phyloP scores from a whole-genome alignment of 345 rosid species.

The Eucalyptus coolabah region DNA sequence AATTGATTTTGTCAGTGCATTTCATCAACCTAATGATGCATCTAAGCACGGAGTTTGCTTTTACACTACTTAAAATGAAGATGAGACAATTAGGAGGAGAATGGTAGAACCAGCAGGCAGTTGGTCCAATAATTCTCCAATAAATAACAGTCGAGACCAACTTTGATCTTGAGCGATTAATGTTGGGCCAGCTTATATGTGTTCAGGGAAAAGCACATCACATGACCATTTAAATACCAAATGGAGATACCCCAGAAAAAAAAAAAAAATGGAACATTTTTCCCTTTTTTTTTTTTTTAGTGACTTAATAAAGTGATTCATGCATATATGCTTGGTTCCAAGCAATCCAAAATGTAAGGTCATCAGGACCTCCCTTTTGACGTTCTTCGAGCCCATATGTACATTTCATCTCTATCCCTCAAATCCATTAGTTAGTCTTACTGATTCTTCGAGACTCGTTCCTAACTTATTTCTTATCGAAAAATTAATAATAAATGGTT shows the following conservation, averaged over 20 bases:
- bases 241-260: background rate
- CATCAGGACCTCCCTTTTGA: background rate
- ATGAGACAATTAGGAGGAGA: background rate
- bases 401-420: background rate
- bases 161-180: background rate
- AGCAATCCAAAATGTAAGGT: background rate
- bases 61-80: background rate
- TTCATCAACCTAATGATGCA: background rate
- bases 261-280: background rate
- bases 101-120: background rate
- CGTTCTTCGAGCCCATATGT: background rate
- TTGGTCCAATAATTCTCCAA: background rate
- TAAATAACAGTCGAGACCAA: background rate
- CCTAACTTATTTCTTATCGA: background rate
- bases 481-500: background rate
- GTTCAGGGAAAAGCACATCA: background rate
- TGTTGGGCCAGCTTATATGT: background rate
- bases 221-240: background rate
- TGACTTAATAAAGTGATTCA: background rate
- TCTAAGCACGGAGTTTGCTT: background rate
- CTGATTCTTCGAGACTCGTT: background rate
- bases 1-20: background rate
- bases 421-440: background rate
- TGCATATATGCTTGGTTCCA: background rate
- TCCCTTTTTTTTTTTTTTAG: background rate